Evolutionary conservation across 2,329 filamentous ascomycete genomes (phyloP).

Genomic region (Aspergillus persii): DNA sequence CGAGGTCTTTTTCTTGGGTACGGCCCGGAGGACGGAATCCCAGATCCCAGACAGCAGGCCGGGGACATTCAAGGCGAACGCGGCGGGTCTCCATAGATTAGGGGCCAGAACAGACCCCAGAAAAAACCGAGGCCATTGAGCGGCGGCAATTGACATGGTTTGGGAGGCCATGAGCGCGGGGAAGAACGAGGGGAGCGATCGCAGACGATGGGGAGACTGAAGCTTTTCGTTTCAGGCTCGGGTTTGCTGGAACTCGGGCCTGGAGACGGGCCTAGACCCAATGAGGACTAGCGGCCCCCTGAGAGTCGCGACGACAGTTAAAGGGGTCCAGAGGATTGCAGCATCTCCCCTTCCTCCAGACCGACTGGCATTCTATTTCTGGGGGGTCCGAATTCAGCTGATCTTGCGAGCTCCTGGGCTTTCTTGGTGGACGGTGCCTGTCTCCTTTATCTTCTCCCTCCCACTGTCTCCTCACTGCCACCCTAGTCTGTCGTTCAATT

Average conservation of each 20-base stretch:
- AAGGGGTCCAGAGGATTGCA: constrained; percentile 18
- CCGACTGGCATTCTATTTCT: constrained; percentile 8
- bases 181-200: constrained; percentile 21
- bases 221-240: constrained; percentile 21
- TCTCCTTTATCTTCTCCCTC: constrained; percentile 2
- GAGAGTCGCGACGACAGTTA: constrained; percentile 36
- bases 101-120: constrained; percentile 52
- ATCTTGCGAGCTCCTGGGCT: constrained; percentile 10
- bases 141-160: constrained; percentile 15
- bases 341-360: constrained; percentile 16
- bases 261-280: constrained; percentile 31
- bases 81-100: constrained; percentile 58
- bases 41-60: constrained; percentile 77
- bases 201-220: constrained; percentile 18
- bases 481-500: constrained; percentile 1
- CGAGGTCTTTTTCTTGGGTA: constrained; percentile 98
- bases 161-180: constrained; percentile 23
- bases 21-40: constrained; percentile 87
- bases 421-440: not conserved
- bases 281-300: constrained; percentile 36
- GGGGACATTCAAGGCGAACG: constrained; percentile 61
- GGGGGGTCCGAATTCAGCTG: constrained; percentile 8
- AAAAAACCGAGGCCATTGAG: constrained; percentile 38
- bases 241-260: constrained; percentile 21
- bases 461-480: constrained; percentile 14